Percentiles rank a stretch among this genome's conserved stretches.
These are phyloP conservation scores for Claviceps humidiphila DNA, from an alignment of 2,329 filamentous ascomycete species.

Conservation along the genomic window DNA sequence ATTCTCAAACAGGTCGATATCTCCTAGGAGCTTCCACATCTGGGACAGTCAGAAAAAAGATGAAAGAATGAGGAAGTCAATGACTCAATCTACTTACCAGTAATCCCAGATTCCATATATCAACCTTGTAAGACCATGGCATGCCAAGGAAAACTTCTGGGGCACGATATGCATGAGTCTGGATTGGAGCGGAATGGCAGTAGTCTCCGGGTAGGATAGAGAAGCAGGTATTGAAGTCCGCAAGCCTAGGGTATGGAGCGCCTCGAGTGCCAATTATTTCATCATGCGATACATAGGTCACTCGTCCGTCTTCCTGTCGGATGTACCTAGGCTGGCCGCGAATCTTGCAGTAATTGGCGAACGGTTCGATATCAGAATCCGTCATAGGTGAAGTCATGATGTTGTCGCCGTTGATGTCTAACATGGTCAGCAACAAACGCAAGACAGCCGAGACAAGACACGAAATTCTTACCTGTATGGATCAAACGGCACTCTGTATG, in stretches of 20 bases:
- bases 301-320: neutral
- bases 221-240: neutral
- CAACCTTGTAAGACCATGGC: slow-evolving; percentile 9
- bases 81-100: slow-evolving; percentile 5
- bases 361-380: no score
- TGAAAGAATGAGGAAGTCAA: neutral
- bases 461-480: neutral
- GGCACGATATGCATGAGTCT: slow-evolving; percentile 11
- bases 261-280: no score
- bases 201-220: slow-evolving; percentile 1
- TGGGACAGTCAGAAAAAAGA: slow-evolving; percentile 1
- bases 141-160: slow-evolving; percentile 13
- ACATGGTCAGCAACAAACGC: neutral
- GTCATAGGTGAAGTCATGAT: slow-evolving; percentile 6
- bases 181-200: slow-evolving; percentile 9
- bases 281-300: neutral
- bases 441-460: slow-evolving; percentile 5
- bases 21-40: slow-evolving; percentile 13
- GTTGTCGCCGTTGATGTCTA: slow-evolving; percentile 13
- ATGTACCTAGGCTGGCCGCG: neutral
- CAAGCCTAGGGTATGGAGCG: neutral
- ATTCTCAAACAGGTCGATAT: slow-evolving; percentile 7
- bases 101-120: slow-evolving; percentile 12
- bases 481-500: no score
- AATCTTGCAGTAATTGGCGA: neutral